These are phyloP conservation scores for Schizosaccharomyces versatilis DNA, from an alignment of 1,139 yeast genomes.

Conservation along the genomic window DNA sequence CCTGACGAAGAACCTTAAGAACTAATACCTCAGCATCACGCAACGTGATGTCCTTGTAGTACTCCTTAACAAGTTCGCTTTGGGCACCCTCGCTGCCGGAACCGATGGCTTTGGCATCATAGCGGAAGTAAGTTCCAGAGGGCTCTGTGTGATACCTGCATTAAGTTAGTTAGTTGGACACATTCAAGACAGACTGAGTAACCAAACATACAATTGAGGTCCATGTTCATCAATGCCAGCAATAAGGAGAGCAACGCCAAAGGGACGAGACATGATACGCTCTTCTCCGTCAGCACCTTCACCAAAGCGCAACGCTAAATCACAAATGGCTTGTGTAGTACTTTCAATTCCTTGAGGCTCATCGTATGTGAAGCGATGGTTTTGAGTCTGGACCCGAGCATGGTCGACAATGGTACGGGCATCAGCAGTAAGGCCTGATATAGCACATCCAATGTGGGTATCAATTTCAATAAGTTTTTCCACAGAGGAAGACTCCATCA, in stretches of 20 bases:
- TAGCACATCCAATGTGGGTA: constrained; percentile 88
- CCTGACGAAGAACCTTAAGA: constrained; percentile 80
- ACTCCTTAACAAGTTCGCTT: constrained; percentile 89
- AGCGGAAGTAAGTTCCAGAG: constrained; percentile 89
- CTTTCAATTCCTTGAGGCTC: constrained; percentile 86
- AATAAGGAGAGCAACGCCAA: constrained; percentile 89
- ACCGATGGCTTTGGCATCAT: constrained; percentile 96
- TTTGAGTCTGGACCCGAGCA: constrained; percentile 77
- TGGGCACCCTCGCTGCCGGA: constrained; percentile 98
- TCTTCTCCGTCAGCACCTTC: constrained; percentile 97
- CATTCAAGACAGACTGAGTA: not conserved
- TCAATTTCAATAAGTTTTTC: constrained; percentile 94
- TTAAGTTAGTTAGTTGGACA: constrained; percentile 5
- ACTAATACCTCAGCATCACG: constrained; percentile 83
- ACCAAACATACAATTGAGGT: constrained; percentile 39
- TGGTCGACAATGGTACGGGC: constrained; percentile 97
- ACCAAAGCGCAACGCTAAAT: constrained; percentile 87
- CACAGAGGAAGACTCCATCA: constrained; percentile 77
- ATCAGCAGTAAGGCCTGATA: constrained; percentile 96
- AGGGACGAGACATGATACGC: constrained; percentile 93
- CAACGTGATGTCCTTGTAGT: constrained; percentile 68
- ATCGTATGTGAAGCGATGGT: constrained; percentile 75
- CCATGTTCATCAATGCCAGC: constrained; percentile 95
- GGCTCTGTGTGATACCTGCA: constrained; percentile 84
- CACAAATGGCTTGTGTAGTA: constrained; percentile 89